Percentiles rank a stretch among this genome's conserved stretches.
phyloP scores from a whole-genome alignment of 352 stramenopile species.

The Phytophthora cryptogea region DNA sequence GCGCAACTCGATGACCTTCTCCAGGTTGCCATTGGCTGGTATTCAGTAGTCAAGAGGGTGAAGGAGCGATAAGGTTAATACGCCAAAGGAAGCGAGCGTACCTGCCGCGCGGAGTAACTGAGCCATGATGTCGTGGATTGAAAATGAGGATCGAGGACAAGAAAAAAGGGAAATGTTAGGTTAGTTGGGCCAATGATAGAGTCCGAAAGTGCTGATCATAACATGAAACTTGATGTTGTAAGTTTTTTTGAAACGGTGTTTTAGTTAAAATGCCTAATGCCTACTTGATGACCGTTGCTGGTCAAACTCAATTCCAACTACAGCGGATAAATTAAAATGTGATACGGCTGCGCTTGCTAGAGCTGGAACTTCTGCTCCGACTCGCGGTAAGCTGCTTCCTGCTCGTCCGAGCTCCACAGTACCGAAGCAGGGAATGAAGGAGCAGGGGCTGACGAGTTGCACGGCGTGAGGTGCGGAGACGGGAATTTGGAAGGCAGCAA shows the following conservation, averaged over 20 bases:
- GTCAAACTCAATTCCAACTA: not conserved
- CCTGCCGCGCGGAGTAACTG: slow-evolving; percentile 53
- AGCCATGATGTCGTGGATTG: slow-evolving; percentile 34
- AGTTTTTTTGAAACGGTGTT: no score
- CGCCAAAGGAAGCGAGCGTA: slow-evolving; percentile 5
- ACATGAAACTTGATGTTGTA: slow-evolving; percentile 21
- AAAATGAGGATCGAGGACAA: not conserved
- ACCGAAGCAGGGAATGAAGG: slow-evolving; percentile 56
- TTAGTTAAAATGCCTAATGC: no score
- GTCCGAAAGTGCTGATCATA: slow-evolving; percentile 2
- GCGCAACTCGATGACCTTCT: slow-evolving; percentile 70
- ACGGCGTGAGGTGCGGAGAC: slow-evolving; percentile 47
- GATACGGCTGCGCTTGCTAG: slow-evolving; percentile 7
- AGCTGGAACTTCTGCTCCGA: slow-evolving; percentile 21
- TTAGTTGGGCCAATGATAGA: slow-evolving; percentile 7
- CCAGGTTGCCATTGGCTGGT: slow-evolving; percentile 69
- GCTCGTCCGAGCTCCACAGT: slow-evolving; percentile 48
- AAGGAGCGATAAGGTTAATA: not conserved
- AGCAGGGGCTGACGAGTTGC: slow-evolving; percentile 40
- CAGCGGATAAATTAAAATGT: slow-evolving; percentile 35
- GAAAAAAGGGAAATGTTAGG: not conserved
- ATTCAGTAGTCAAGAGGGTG: not conserved
- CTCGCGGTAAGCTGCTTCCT: slow-evolving; percentile 16
- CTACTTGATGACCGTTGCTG: not conserved
- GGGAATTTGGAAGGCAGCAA: slow-evolving; percentile 36